These are phyloP conservation scores for Geotrichum europaeum DNA, from an alignment of 1,139 yeast genomes.

Conservation along the genomic window DNA sequence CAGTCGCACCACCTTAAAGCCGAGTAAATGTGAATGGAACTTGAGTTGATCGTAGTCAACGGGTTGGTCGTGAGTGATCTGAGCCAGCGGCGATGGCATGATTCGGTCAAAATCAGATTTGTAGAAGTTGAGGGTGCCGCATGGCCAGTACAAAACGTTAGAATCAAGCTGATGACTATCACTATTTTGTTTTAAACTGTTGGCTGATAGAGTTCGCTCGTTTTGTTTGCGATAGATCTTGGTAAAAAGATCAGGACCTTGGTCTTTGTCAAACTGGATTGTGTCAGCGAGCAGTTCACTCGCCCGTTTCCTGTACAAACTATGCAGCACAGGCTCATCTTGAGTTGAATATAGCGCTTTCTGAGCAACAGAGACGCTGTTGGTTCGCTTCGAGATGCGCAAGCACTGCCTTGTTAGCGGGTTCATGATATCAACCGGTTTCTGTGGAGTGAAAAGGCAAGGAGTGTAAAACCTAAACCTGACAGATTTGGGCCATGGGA, in stretches of 20 bases:
- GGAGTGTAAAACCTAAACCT: not conserved
- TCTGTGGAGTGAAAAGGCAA: not conserved
- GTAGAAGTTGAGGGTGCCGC: slow-evolving; percentile 29
- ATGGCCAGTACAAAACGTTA: slow-evolving; percentile 33
- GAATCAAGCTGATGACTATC: slow-evolving; percentile 16
- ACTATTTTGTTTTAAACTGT: not conserved
- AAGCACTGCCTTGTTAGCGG: not conserved
- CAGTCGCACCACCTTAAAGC: slow-evolving; percentile 39
- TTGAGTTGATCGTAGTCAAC: not conserved
- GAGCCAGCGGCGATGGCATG: slow-evolving; percentile 6
- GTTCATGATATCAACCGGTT: not conserved
- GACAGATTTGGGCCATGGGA: not conserved
- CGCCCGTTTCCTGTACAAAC: not conserved
- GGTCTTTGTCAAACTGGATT: not conserved
- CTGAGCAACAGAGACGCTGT: not conserved
- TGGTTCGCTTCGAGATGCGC: not conserved
- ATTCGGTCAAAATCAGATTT: slow-evolving; percentile 28
- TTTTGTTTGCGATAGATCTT: not conserved
- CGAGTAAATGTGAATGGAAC: not conserved
- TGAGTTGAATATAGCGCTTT: not conserved
- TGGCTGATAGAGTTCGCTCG: not conserved
- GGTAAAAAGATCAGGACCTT: not conserved
- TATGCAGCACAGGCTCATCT: not conserved
- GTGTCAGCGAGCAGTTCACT: not conserved
- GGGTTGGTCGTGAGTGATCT: not conserved